phyloP scores from a whole-genome alignment of 371 early-diverging fungal species.

The Apophysomyces ossiformis region DNA sequence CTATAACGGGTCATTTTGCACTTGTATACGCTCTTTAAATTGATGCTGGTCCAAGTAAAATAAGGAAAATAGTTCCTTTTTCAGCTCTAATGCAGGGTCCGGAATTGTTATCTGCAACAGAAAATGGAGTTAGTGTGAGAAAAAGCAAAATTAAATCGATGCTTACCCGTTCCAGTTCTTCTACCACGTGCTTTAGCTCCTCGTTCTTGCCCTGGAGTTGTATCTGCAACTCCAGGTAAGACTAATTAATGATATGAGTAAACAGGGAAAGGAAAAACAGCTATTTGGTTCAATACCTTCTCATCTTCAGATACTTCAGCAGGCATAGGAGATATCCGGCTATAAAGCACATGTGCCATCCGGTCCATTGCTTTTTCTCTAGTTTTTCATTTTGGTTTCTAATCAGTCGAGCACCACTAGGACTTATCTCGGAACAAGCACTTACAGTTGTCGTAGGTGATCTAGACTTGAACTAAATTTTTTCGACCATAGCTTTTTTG shows the following conservation, averaged over 20 bases:
- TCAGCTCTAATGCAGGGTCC: slow-evolving; percentile 3
- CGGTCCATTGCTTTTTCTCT: neutral
- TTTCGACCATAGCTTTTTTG: slow-evolving; percentile 3
- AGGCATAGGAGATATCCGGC: neutral
- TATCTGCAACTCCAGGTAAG: neutral
- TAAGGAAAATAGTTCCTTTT: neutral
- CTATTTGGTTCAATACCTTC: neutral
- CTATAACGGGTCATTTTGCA: neutral
- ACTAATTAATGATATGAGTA: neutral
- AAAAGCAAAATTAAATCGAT: neutral
- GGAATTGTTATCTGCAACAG: neutral
- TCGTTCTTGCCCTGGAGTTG: neutral
- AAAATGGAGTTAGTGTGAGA: neutral
- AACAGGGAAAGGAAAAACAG: neutral
- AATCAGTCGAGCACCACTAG: too few species aligned
- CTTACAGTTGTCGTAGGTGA: slow-evolving; percentile 6
- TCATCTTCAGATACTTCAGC: neutral
- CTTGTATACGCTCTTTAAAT: neutral
- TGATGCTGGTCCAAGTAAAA: neutral
- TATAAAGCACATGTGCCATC: neutral
- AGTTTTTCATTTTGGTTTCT: neutral
- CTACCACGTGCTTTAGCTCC: slow-evolving; percentile 2
- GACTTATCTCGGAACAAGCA: neutral
- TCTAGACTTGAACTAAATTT: slow-evolving; percentile 1
- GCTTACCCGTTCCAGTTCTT: neutral